phyloP scores from a whole-genome alignment of 2,329 filamentous ascomycete genomes.

The Colletotrichum simmondsii region DNA sequence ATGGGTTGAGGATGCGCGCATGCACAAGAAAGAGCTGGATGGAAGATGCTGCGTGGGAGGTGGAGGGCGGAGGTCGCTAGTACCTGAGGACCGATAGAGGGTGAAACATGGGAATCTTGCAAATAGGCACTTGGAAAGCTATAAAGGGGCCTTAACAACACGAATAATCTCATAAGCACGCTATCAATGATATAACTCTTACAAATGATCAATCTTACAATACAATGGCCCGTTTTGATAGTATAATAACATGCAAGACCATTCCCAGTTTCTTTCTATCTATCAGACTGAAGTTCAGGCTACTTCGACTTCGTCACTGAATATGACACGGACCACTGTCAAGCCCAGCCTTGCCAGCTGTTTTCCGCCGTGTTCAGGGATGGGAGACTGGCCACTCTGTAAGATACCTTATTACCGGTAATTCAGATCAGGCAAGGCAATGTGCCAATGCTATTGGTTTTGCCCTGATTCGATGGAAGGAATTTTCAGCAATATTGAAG shows the following conservation, averaged over 20 bases:
- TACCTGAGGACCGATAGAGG: not conserved
- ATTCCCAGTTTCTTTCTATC: not conserved
- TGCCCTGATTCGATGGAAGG: not conserved
- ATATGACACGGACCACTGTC: slow-evolving; percentile 13
- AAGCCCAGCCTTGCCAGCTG: slow-evolving; percentile 16
- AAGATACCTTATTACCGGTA: not conserved
- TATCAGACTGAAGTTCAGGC: not conserved
- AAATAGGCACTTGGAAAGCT: not conserved
- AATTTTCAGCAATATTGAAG: not conserved
- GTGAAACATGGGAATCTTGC: not conserved
- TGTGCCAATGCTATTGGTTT: not conserved
- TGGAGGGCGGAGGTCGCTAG: not conserved
- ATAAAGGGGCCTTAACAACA: not conserved
- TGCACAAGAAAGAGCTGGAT: slow-evolving; percentile 31
- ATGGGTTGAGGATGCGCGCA: slow-evolving; percentile 29
- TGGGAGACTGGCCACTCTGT: not conserved
- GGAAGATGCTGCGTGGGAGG: slow-evolving; percentile 14
- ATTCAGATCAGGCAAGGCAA: not conserved
- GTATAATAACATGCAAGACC: not conserved
- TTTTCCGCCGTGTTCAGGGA: not conserved
- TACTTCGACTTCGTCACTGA: not conserved
- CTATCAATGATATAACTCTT: fast-evolving
- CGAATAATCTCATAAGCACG: not conserved
- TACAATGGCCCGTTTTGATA: not conserved
- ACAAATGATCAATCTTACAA: not conserved